These are phyloP conservation scores for Russula virescens DNA, from an alignment of 768 basidiomycete species.

Conservation along the genomic window DNA sequence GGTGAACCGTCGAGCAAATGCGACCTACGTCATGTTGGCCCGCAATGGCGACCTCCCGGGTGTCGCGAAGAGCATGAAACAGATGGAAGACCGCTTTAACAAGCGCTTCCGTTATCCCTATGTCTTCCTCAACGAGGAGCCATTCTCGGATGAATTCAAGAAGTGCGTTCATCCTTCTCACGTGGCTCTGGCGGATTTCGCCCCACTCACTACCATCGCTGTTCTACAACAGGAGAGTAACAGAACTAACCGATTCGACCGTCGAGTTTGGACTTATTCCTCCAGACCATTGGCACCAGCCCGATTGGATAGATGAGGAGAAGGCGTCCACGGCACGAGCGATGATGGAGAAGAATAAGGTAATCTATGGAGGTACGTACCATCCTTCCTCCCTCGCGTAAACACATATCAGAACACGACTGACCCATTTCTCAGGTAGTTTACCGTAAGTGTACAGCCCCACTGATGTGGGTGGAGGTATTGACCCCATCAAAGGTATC, in stretches of 20 bases:
- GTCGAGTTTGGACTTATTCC: slow-evolving; percentile 79
- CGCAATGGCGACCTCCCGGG: slow-evolving; percentile 41
- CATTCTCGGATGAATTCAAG: slow-evolving; percentile 70
- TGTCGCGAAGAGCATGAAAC: slow-evolving; percentile 45
- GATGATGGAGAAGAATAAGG: slow-evolving; percentile 50
- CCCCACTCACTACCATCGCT: slow-evolving; percentile 23
- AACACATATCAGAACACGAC: not conserved
- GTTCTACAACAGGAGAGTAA: slow-evolving; percentile 42
- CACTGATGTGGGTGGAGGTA: not conserved
- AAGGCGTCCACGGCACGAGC: slow-evolving; percentile 43
- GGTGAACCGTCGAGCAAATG: slow-evolving; percentile 42
- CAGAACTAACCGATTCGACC: slow-evolving; percentile 52
- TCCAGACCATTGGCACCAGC: slow-evolving; percentile 73
- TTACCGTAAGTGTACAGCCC: slow-evolving; percentile 48
- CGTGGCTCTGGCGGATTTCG: not conserved
- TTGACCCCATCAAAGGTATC: slow-evolving; percentile 46
- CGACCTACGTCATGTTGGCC: slow-evolving; percentile 51
- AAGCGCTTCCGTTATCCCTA: slow-evolving; percentile 67
- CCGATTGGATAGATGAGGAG: slow-evolving; percentile 59
- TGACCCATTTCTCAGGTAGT: slow-evolving; percentile 43
- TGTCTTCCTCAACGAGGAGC: slow-evolving; percentile 80
- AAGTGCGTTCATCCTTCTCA: slow-evolving; percentile 40
- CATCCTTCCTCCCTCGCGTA: not conserved
- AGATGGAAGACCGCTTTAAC: slow-evolving; percentile 58
- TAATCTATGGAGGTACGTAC: slow-evolving; percentile 47